Evolutionary conservation across 2,329 filamentous ascomycete genomes (phyloP).

Genomic region (Capronia coronata): DNA sequence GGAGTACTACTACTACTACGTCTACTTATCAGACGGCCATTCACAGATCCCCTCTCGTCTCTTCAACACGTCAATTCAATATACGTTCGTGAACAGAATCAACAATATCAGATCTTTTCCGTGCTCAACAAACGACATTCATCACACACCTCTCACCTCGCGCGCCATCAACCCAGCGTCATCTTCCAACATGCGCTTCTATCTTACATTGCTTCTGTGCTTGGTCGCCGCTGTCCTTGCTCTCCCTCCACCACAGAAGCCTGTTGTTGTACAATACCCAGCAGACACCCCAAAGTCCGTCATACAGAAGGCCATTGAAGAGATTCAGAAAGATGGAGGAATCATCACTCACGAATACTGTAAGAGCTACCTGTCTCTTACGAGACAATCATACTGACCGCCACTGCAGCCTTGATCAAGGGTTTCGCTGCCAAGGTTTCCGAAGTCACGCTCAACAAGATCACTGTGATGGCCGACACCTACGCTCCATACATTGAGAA

Average conservation of each 20-base stretch:
- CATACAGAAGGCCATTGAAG: constrained; percentile 63
- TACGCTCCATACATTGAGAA: constrained; percentile 67
- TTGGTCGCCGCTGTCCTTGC: constrained; percentile 51
- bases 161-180: background rate
- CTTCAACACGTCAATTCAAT: no score
- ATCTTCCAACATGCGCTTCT: constrained; percentile 56
- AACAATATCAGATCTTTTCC: no score
- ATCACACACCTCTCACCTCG: background rate
- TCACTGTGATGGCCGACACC: constrained; percentile 56
- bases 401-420: constrained; percentile 45
- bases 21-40: no score
- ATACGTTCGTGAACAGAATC: no score
- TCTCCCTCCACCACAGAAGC: constrained; percentile 49
- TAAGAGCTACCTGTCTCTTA: constrained; percentile 39
- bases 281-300: constrained; percentile 61
- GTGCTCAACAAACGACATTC: no score
- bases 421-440: constrained; percentile 72
- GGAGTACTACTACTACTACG: no score
- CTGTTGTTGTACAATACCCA: constrained; percentile 72
- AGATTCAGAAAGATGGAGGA: constrained; percentile 63
- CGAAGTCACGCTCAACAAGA: constrained; percentile 59
- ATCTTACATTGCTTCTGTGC: constrained; percentile 52
- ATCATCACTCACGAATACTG: constrained; percentile 75
- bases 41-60: no score
- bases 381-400: constrained; percentile 27